A percentile compares a stretch with the other conserved stretches of the same genome.
Evolutionary conservation across 306 rosid species (phyloP).

Genomic region (Begonia fuchsioides): DNA sequence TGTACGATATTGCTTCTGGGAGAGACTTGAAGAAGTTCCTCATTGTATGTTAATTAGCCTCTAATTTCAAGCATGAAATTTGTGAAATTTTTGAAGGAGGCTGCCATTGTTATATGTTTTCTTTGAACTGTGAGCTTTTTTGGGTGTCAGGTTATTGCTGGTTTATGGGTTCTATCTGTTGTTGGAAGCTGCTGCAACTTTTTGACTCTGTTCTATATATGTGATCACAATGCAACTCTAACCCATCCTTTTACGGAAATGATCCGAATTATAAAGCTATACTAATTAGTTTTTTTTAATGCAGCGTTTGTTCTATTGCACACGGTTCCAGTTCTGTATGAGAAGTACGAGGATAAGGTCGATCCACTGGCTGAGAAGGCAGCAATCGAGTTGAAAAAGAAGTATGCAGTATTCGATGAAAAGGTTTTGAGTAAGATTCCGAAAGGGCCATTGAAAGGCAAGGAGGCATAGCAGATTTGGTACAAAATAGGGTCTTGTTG

Average conservation of each 20-base stretch:
- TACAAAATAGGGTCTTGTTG: neutral
- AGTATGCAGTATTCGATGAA: slow-evolving; percentile 68
- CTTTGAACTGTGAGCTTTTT: neutral
- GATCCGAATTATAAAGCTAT: neutral
- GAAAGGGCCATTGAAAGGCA: slow-evolving; percentile 45
- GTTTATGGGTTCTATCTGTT: slow-evolving; percentile 67
- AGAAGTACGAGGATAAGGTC: slow-evolving; percentile 64
- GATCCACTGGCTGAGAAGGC: slow-evolving; percentile 82
- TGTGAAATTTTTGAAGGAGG: no score
- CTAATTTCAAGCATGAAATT: no score
- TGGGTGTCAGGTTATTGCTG: slow-evolving; percentile 52
- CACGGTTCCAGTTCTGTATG: slow-evolving; percentile 67
- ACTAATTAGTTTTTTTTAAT: slow-evolving; percentile 7
- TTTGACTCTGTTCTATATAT: slow-evolving; percentile 81
- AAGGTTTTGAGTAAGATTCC: slow-evolving; percentile 85
- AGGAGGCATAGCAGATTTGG: slow-evolving; percentile 18
- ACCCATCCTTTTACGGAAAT: neutral
- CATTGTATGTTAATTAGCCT: slow-evolving; percentile 27
- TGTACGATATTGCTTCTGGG: slow-evolving; percentile 76
- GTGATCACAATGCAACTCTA: slow-evolving; percentile 17
- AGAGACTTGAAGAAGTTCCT: slow-evolving; percentile 86
- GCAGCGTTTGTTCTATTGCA: slow-evolving; percentile 72
- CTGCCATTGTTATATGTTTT: no score
- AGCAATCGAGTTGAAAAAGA: slow-evolving; percentile 48
- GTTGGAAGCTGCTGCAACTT: slow-evolving; percentile 59